Evolutionary conservation across 306 rosid species (phyloP).

Genomic region (Benincasa hispida): DNA sequence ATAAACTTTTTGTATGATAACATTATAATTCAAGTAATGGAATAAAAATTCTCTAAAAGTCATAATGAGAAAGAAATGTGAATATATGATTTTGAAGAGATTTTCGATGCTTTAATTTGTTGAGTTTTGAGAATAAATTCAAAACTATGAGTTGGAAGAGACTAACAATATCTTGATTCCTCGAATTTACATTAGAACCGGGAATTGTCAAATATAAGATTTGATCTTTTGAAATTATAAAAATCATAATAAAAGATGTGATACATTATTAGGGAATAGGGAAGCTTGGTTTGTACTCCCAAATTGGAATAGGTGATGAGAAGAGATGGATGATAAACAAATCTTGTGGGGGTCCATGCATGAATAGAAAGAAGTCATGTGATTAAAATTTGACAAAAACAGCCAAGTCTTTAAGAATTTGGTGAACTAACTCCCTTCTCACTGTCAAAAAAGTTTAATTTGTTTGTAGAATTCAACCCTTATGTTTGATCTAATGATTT

Average conservation of each 20-base stretch:
- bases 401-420: not conserved
- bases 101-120: too few species aligned
- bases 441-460: not conserved
- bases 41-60: not conserved
- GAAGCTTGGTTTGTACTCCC: not conserved
- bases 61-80: too few species aligned
- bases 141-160: not conserved
- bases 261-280: not conserved
- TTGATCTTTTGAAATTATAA: not conserved
- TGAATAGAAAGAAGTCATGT: not conserved
- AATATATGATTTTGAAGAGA: too few species aligned
- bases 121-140: too few species aligned
- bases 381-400: conserved; percentile 1
- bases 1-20: too few species aligned
- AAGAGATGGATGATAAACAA: not conserved
- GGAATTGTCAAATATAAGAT: not conserved
- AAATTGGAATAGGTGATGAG: not conserved
- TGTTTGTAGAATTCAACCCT: not conserved
- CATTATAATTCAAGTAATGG: too few species aligned
- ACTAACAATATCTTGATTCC: not conserved
- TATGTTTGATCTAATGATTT: not conserved
- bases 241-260: not conserved
- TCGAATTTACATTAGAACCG: too few species aligned
- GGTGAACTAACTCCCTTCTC: not conserved
- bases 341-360: not conserved